Evolutionary conservation across 108 stramenopile species (phyloP), one percentile per base, ranked within the genome.

Genomic region (Cyclostephanos invisitatus): DNA sequence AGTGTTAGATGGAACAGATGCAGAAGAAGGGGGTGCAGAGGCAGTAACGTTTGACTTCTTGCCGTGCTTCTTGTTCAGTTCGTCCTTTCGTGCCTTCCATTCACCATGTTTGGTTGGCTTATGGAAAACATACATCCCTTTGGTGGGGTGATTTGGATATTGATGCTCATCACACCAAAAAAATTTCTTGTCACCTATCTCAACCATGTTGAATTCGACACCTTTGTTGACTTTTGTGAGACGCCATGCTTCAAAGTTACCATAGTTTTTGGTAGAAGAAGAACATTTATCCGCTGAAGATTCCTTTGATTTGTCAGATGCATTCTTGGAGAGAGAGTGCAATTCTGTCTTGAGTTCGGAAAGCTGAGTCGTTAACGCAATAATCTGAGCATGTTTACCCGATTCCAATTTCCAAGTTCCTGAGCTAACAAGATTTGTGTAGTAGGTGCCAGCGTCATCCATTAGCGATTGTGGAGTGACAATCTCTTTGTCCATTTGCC

Each of bases 81-180:
- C 36, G 7, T 36, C 36, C 7, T 50, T 50, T 3, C 49, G 49
- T 20, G 17, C 49, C 8, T 56, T 20, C 55, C 55, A 56, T 22
- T 2, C 24, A 4, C 25, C 11, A 56, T 25, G 22, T 24, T 56
- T 24, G 3, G 22, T 25, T 22, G 55, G 55, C 11, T 25, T 56
- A 8, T 56, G 55, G 8, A 25, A 12, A 25, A 21, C 11, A 8
- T 56, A 56, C 55, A 56, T 56, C 4, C 55, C 55, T 4, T 2
- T 8, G 5, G 11, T 25, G 4, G 22, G 7, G 3, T 3, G 2
- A 6, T 8, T 8, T 7, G 11, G 20, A 11, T 25, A 56, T 4
- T n/a, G 20, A 56, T 56, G 55, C 2, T 56, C 20, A 22, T 21
- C 22, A 56, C 55, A 56, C 55, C 55, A 56, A 21, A 5, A 56